Conservation (phyloP, 1,284 basidiomycete species). For the Sparassis latifolia region DNA sequence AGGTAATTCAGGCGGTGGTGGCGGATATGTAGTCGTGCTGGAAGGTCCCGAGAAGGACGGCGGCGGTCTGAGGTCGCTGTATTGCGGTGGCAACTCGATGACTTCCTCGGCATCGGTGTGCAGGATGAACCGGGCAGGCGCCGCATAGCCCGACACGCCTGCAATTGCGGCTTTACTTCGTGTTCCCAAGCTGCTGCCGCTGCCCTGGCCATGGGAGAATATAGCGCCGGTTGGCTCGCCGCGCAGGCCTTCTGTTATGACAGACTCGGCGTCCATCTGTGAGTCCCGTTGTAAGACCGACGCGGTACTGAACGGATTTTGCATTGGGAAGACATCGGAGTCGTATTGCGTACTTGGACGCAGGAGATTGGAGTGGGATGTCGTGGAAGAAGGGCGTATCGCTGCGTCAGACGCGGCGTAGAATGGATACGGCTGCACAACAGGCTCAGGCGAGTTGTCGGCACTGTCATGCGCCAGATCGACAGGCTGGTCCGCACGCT, state of each 20-base stretch:
- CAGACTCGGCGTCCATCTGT: background rate
- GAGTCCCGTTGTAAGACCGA: background rate
- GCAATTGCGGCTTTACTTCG: slow-evolving; percentile 49
- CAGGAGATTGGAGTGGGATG: slow-evolving; percentile 1
- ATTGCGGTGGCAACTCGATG: slow-evolving; percentile 72
- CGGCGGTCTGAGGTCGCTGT: slow-evolving; percentile 35
- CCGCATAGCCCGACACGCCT: slow-evolving; percentile 32
- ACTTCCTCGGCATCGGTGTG: slow-evolving; percentile 65
- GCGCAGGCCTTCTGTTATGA: background rate
- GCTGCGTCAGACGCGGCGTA: background rate
- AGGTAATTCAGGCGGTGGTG: background rate
- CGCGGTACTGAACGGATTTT: background rate
- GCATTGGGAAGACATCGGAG: background rate
- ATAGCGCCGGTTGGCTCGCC: background rate
- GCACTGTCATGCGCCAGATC: slow-evolving; percentile 3
- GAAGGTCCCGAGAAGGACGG: background rate
- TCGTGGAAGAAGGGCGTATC: background rate
- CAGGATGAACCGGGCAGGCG: slow-evolving; percentile 51
- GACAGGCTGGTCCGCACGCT: background rate
- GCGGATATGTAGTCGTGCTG: background rate
- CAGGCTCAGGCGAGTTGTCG: slow-evolving; percentile 2
- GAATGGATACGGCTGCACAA: slow-evolving; percentile 4
- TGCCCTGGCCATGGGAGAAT: slow-evolving; percentile 8
- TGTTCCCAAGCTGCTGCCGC: slow-evolving; percentile 28
- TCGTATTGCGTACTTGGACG: slow-evolving; percentile 1